Evolutionary conservation across 345 rosid genomes (phyloP).

Genomic region (Erodium maritimum): DNA sequence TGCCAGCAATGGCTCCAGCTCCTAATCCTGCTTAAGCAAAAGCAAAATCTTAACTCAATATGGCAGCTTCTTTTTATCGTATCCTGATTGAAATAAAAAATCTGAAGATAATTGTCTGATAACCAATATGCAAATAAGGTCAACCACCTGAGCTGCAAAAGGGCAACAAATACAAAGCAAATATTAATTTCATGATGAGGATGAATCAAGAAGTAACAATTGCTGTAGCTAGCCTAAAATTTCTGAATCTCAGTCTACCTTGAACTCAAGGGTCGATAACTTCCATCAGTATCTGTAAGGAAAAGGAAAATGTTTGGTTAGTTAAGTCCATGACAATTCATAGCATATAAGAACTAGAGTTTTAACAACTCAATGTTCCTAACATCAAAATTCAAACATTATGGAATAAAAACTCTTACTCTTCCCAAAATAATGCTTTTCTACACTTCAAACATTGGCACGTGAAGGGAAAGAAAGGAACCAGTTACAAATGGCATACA

Average conservation of each 20-base stretch:
- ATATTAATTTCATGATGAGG: not conserved
- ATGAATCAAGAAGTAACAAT: not conserved
- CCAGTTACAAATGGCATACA: not conserved
- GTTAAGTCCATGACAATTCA: slow-evolving; percentile 3
- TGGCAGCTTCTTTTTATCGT: slow-evolving; percentile 3
- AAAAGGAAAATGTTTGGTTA: slow-evolving; percentile 9
- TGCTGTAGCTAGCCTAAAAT: not conserved
- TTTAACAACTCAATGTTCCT: not conserved
- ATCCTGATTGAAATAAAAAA: slow-evolving; percentile 10
- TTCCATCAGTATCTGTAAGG: slow-evolving; percentile 44
- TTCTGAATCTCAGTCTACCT: slow-evolving; percentile 26
- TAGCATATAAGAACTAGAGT: not conserved
- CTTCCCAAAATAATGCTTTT: not conserved
- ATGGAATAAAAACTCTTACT: not conserved
- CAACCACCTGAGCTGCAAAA: slow-evolving; percentile 59
- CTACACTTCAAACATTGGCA: too few relatives aligned
- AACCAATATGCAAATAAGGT: slow-evolving; percentile 19
- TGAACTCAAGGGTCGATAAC: slow-evolving; percentile 34
- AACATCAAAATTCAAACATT: not conserved
- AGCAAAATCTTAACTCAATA: slow-evolving; percentile 15
- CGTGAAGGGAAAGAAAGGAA: not conserved
- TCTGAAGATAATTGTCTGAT: slow-evolving; percentile 12
- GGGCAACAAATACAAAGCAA: slow-evolving; percentile 8
- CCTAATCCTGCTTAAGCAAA: slow-evolving; percentile 39
- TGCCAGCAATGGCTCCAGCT: slow-evolving; percentile 58